Evolutionary conservation across 73 alveolate species (phyloP), one percentile per base, ranked within the genome.

Genomic region (Paramecium sonneborni): DNA sequence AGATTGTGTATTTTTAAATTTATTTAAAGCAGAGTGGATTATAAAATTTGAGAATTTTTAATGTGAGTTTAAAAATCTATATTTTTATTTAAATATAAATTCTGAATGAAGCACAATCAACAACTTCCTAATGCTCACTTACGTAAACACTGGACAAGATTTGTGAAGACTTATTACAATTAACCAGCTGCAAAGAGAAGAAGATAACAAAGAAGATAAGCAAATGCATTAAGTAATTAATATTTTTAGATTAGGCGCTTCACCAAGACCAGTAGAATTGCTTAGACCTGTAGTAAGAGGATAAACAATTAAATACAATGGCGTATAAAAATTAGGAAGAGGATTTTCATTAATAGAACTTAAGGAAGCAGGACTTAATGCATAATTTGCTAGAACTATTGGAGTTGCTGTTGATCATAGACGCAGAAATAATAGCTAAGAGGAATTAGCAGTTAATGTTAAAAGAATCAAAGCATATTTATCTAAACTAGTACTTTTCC

Each of bases 351-450:
- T 93, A 26, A 94, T 94, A 85, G 99, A 98, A 93, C 93, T 98
- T 86, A 95, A 93, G 89, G 97, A 86, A 62, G 99, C 99, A 58
- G 98, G 98, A 52, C 92, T 98, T 89, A 86, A 95, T 82, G 96
- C 98, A 23, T 76, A 96, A 69, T 97, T 96, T 92, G 99, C 99
- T 26, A 93, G 97, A 93, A 95, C 99, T 57, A 95, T 98, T 34
- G 99, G 99, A 37, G 97, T 98, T 46, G 96, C 99, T 21, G 97
- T 97, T 82, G 99, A 98, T 96, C 99, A 97, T 95, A 96, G 99
- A 92, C 97, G 99, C 93, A 94, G 96, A 72, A 97, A 98, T 96
- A 87, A 96, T 70, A 92, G 96, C 58, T 94, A 92, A 85, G 99
- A 97, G 93, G 95, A 97, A 92, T 91, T 97, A 72, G 95, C 96